Evolutionary conservation across 495 filamentous ascomycete genomes (phyloP).

Genomic region (Beverwykella pulmonaria): DNA sequence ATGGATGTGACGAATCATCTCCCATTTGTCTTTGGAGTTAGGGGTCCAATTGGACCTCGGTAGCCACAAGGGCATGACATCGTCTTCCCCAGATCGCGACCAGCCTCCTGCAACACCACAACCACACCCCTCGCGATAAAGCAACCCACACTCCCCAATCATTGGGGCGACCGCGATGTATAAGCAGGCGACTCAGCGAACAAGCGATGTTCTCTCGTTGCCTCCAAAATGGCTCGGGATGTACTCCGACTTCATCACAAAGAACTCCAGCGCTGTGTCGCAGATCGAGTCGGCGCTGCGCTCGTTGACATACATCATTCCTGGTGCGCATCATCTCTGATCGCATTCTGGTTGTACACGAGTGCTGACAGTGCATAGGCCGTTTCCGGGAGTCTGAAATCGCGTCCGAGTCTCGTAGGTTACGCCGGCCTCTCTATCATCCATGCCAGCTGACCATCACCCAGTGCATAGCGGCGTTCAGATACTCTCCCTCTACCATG

Average conservation of each 20-base stretch:
- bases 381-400: conserved; percentile 93
- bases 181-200: conserved; percentile 36
- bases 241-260: conserved; percentile 91
- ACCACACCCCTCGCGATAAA: conserved; percentile 21
- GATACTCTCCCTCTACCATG: conserved; percentile 91
- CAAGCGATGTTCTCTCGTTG: conserved; percentile 47
- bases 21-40: background rate
- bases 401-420: conserved; percentile 79
- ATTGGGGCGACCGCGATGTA: conserved; percentile 33
- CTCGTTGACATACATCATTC: conserved; percentile 92
- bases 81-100: conserved; percentile 8
- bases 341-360: background rate
- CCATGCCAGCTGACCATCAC: conserved; percentile 6
- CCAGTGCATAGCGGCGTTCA: conserved; percentile 82
- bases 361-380: conserved; percentile 54
- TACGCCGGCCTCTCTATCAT: background rate
- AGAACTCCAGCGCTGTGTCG: conserved; percentile 86
- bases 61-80: conserved; percentile 33
- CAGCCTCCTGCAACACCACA: conserved; percentile 23
- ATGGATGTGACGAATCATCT: background rate
- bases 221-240: conserved; percentile 75
- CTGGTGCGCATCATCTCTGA: conserved; percentile 57
- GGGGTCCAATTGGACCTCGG: conserved; percentile 30
- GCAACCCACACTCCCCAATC: background rate
- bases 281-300: conserved; percentile 92